Evolutionary conservation across 805 yeast genomes (phyloP), one percentile per base, ranked within the genome.

Genomic region (Barnettozyma salicaria): DNA sequence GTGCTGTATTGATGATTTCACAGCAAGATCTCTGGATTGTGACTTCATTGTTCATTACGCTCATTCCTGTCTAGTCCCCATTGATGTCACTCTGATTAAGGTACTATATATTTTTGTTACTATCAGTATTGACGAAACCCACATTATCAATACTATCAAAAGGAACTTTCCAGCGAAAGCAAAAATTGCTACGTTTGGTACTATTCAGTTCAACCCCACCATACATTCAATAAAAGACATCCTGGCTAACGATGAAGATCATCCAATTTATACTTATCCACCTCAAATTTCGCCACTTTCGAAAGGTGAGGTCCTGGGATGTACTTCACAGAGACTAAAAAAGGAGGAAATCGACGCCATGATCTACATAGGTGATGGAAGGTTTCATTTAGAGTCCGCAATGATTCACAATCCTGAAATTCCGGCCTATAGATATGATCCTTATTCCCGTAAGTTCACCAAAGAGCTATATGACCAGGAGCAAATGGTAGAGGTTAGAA

Each of bases 31-130:
- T 0, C 61, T 92, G 19, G 96, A 84, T 33, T 92, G 98, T 62
- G 98, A 92, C 55, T 82, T 89, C 52, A 78, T 92, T 42, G 87
- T 90, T 11, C 98, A 92, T 61, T 92, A 92, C 60, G 98, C 98
- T 2, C 98, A 92, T 58, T 87, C 96, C 7, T 92, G 98, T 61
- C 67, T 92, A 31, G 97, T 92, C 1, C 98, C 98, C 3, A 84
- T 92, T 20, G 97, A 89, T 57, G 72, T 90, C 32, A 92, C 97
- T 6, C 67, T 74, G 24, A 89, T 92, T 55, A 89, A 88, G 61
- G 96, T 92, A 12, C 63, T 92, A n/a, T 92, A 92, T 55, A 85
- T 92, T 6, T 92, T 92, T 61, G 98, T 92, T 19, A 89, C 97
- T 4, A 92, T 92, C 32, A 76, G 76, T 43, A 86, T 92, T 37